Percentiles rank a stretch among this genome's conserved stretches.
Evolutionary conservation across 2,329 filamentous ascomycete genomes (phyloP).

Genomic region (Sporothrix brasiliensis): DNA sequence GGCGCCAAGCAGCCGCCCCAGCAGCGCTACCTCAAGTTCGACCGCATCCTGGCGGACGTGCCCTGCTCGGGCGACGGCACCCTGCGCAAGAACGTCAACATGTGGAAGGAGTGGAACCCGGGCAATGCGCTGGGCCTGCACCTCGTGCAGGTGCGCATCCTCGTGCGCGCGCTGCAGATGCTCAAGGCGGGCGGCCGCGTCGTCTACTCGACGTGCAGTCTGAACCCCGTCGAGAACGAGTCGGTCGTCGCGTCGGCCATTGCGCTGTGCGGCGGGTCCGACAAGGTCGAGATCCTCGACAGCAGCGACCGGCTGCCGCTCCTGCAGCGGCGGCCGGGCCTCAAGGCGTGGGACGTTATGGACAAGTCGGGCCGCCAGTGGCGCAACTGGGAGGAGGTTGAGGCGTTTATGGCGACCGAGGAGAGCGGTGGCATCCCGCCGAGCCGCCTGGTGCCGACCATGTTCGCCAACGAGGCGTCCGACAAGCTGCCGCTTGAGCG

Average conservation of each 20-base stretch:
- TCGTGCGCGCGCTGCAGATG: slow-evolving; percentile 91
- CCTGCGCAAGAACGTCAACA: slow-evolving; percentile 83
- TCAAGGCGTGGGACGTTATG: slow-evolving; percentile 87
- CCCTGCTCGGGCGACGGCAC: slow-evolving; percentile 97
- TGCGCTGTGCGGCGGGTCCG: slow-evolving; percentile 79
- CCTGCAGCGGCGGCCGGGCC: slow-evolving; percentile 74
- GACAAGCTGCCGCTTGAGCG: slow-evolving; percentile 76
- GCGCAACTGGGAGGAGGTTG: slow-evolving; percentile 79
- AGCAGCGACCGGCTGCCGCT: slow-evolving; percentile 76
- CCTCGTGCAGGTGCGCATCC: slow-evolving; percentile 81
- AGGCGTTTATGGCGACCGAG: slow-evolving; percentile 65
- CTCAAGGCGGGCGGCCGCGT: slow-evolving; percentile 92
- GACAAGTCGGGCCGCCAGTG: slow-evolving; percentile 81
- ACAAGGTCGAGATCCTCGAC: slow-evolving; percentile 82
- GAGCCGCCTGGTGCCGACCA: slow-evolving; percentile 71
- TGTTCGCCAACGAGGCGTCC: slow-evolving; percentile 71
- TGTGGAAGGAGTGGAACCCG: slow-evolving; percentile 95
- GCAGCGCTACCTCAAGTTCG: slow-evolving; percentile 81
- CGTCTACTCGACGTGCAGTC: slow-evolving; percentile 97
- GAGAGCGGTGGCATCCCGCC: slow-evolving; percentile 55
- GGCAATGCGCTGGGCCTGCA: slow-evolving; percentile 86
- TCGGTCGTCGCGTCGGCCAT: slow-evolving; percentile 87
- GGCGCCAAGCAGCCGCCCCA: slow-evolving; percentile 45
- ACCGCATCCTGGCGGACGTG: slow-evolving; percentile 93
- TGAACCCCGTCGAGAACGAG: slow-evolving; percentile 98